These are phyloP conservation scores for Taphrina communis DNA, from an alignment of 1,139 yeast genomes.

Conservation along the genomic window DNA sequence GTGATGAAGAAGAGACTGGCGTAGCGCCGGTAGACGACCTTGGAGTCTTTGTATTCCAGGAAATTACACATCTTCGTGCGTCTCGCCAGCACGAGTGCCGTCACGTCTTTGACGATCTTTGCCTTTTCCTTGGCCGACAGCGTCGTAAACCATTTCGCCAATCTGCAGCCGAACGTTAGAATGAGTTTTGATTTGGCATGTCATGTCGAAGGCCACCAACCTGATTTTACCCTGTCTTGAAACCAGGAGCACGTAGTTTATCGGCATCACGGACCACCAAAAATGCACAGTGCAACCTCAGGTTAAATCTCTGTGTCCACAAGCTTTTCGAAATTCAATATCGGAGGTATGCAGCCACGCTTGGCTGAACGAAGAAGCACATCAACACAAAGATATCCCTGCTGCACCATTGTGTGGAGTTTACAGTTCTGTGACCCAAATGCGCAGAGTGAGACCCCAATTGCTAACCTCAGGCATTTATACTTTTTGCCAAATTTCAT, in stretches of 20 bases:
- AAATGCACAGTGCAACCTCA: too few species aligned
- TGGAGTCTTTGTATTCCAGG: constrained; percentile 84
- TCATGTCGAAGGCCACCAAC: neutral
- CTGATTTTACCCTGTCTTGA: constrained; percentile 92
- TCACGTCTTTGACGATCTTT: constrained; percentile 80
- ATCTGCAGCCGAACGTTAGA: constrained; percentile 52
- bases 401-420: too few species aligned
- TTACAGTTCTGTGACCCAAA: neutral
- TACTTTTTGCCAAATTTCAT: constrained; percentile 10
- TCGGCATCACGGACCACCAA: constrained; percentile 2
- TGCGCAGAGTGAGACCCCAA: neutral
- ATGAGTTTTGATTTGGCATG: too few species aligned
- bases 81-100: constrained; percentile 81
- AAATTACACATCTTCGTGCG: constrained; percentile 96
- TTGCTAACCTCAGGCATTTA: constrained; percentile 1
- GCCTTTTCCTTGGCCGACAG: constrained; percentile 81
- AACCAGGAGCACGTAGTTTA: constrained; percentile 67
- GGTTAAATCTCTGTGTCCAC: too few species aligned
- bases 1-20: constrained; percentile 90
- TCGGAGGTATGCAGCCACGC: too few species aligned
- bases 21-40: constrained; percentile 78
- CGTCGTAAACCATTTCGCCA: constrained; percentile 91
- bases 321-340: too few species aligned
- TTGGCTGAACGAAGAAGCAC: too few species aligned
- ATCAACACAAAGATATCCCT: neutral